Evolutionary conservation across 2,329 filamentous ascomycete species (phyloP).

Genomic region (Anthostomella pinea): DNA sequence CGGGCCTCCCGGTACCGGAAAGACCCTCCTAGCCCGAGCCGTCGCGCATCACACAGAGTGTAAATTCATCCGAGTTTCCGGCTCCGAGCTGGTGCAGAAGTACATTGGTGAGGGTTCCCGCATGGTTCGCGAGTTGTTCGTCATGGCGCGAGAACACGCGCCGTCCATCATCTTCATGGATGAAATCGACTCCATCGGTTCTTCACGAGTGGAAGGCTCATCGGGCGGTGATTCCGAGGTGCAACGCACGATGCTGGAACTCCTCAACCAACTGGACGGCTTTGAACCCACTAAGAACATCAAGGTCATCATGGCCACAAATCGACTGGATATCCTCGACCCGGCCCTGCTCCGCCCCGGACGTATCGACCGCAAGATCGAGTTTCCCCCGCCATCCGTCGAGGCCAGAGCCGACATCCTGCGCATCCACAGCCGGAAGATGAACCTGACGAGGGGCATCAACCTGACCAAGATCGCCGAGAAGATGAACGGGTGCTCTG

Average conservation of each 20-base stretch:
- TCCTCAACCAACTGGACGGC: conserved; percentile 96
- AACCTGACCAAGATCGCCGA: conserved; percentile 98
- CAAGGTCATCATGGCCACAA: conserved; percentile 99
- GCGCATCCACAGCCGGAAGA: conserved; percentile 94
- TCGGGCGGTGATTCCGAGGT: conserved; percentile 96
- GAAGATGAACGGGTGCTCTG: conserved; percentile 99
- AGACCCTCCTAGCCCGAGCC: conserved; percentile 90
- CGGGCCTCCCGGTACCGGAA: conserved; percentile 93
- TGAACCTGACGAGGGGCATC: conserved; percentile 97
- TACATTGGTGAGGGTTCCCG: conserved; percentile 98
- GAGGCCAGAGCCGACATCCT: conserved; percentile 97
- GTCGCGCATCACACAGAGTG: conserved; percentile 98
- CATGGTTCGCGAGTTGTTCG: conserved; percentile 98
- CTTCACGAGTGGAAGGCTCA: conserved; percentile 91
- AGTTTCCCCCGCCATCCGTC: conserved; percentile 94
- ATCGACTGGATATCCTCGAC: conserved; percentile 95
- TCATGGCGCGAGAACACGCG: conserved; percentile 97
- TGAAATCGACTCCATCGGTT: conserved; percentile 98
- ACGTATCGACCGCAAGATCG: conserved; percentile 97
- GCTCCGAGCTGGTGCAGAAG: conserved; percentile 95
- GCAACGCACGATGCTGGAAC: conserved; percentile 96
- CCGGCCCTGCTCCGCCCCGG: conserved; percentile 93
- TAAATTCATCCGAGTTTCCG: conserved; percentile 97
- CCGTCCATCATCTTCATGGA: conserved; percentile 99
- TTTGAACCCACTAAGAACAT: conserved; percentile 99